Base-by-base conservation (phyloP, 2,329 filamentous ascomycete genomes). In the Claviceps paspali region DNA sequence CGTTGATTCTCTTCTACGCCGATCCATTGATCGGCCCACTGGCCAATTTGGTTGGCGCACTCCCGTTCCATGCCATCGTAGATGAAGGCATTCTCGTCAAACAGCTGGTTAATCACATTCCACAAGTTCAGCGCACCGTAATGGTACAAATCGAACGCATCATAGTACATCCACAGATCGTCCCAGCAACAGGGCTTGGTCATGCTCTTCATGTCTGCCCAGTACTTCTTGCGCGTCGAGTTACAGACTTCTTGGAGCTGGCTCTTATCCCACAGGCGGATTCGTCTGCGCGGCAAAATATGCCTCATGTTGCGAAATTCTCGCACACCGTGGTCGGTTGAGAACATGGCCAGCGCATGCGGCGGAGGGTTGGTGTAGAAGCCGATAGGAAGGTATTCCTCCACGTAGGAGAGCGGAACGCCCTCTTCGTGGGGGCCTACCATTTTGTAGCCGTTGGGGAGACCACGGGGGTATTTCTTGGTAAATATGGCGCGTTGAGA, bases 61-160 rank as follows among this genome's bases (percentile, higher is more conserved):
- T 45, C 42, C 27, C 49, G 46, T 28, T 39, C 34, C 21, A 56
- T 21, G 15, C 54, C 52, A 2, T 41, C 36, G 11, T 47, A 38
- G 24, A 62, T 54, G 10, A 52, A 47, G 26, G 47, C 39, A 21
- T 66, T 68, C 46, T 67, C 63, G 12, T 54, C 52, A 29, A 47
- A 49, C 2, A 69, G 47, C 7, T 57, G 54, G 22, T 59, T 55
- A 31, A 67, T 44, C 24, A 70, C 54, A 19, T 62, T 63, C 59
- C 60, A 67, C 10, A 70, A 51, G 42, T 72, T 72, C 41, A 61
- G 51, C 0, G 61, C 62, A 6, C 68, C 68, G 10, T 59, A 52
- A 26, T 55, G 33, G 47, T 65, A 71, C 21, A 72, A 51, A 35
- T 71, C 67, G 8, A 49, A 40, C 1, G 59, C 55, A 43, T 71